phyloP scores from a whole-genome alignment of 768 basidiomycete species.

The Mycena vitilis region DNA sequence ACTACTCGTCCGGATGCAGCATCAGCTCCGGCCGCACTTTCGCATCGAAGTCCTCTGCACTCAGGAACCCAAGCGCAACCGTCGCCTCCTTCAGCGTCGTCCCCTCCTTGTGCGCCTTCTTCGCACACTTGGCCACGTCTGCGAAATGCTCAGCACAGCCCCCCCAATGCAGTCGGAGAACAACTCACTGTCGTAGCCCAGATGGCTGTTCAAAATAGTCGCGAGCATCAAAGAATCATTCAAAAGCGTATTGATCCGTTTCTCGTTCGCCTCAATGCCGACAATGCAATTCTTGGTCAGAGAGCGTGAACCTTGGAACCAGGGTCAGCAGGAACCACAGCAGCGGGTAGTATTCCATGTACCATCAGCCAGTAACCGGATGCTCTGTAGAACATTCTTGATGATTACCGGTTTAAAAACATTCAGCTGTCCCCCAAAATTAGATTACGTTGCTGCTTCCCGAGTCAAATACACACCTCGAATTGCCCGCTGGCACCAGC shows the following conservation, averaged over 20 bases:
- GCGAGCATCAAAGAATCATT: slow-evolving; percentile 99
- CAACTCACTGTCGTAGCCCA: slow-evolving; percentile 95
- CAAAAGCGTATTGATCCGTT: slow-evolving; percentile 86
- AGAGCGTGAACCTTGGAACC: slow-evolving; percentile 76
- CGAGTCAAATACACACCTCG: slow-evolving; percentile 70
- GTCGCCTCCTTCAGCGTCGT: slow-evolving; percentile 96
- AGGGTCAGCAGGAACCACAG: slow-evolving; percentile 23
- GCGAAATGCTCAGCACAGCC: slow-evolving; percentile 28
- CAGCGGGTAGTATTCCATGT: slow-evolving; percentile 37
- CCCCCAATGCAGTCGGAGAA: slow-evolving; percentile 9
- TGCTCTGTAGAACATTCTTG: slow-evolving; percentile 97
- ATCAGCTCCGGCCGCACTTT: slow-evolving; percentile 95
- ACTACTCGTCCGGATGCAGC: slow-evolving; percentile 69
- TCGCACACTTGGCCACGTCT: slow-evolving; percentile 99
- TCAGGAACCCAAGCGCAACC: slow-evolving; percentile 86
- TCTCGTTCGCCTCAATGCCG: slow-evolving; percentile 96
- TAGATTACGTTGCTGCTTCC: slow-evolving; percentile 11
- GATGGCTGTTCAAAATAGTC: slow-evolving; percentile 93
- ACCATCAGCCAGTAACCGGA: slow-evolving; percentile 94
- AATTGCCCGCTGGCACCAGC: slow-evolving; percentile 97
- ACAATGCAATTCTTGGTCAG: slow-evolving; percentile 98
- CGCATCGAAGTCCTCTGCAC: slow-evolving; percentile 91
- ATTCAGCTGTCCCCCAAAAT: slow-evolving; percentile 72
- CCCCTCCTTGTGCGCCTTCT: slow-evolving; percentile 99
- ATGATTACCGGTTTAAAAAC: slow-evolving; percentile 99